Evolutionary conservation across 257 asterid species (phyloP), one percentile per base, ranked within the genome.

Genomic region (Nicotiana obtusifolia): DNA sequence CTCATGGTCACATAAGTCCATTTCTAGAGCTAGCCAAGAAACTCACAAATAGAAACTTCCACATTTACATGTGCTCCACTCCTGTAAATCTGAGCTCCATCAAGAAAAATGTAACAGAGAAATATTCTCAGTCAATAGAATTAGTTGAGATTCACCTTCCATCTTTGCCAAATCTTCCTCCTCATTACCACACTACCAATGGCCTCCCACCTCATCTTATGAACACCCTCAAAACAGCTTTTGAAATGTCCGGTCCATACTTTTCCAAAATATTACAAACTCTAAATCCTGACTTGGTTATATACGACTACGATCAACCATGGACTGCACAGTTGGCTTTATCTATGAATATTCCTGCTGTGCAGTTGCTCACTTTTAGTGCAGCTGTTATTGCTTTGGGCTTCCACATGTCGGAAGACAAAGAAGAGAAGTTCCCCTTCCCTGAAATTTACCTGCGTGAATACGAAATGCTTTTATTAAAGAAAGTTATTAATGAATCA

Each of bases 161-260:
- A 0, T 19, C 85, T 28, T 26, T 60, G 3, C 84, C 78, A 1
- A 82, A 80, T 4, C 91, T 91, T 57, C 89, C 86, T 7, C 77
- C 90, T 33, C 31, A 66, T 78, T 81, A 20, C 83, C 91, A 90
- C 87, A 89, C 94, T 78, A 89, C 94, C 66, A 90, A 90, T 68
- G 92, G 89, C 85, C 91, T 91, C 47, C 91, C 91, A 8, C 88
- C 88, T 5, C 67, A 81, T 37, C 88, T 89, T 31, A 84, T 87
- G 88, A 80, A 82, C 9, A 80, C 73, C 3, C 93, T 91, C n/a
- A 85, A 87, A 64, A 80, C 0, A 2, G 87, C 91, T 16, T 89
- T 86, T 20, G 88, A 88, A 11, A 61, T 26, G 78, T 16, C 90
- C 9, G 19, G 41, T 20, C 85, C 87, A 2, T 49, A 76, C 4